Percentiles rank a stretch among this genome's conserved stretches.
phyloP scores from a whole-genome alignment of 192 early-diverging fungal genomes.

The Chytriomyces confervae region DNA sequence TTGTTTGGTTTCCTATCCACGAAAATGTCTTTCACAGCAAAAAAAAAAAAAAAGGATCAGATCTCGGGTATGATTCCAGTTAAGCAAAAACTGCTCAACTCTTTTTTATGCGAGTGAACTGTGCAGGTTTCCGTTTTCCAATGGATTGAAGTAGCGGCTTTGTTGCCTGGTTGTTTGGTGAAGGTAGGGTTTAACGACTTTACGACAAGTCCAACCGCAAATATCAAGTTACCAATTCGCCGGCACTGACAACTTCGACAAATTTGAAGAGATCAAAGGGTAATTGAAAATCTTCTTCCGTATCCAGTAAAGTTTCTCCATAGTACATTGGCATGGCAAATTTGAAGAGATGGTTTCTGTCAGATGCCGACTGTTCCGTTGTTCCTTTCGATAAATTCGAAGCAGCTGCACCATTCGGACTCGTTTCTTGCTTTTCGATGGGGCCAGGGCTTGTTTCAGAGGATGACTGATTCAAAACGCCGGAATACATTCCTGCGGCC shows the following conservation, averaged over 20 bases:
- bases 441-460: background rate
- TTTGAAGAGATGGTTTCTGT: constrained; percentile 40
- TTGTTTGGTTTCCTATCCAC: constrained; percentile 72
- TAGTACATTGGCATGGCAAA: constrained; percentile 70
- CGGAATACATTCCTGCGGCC: constrained; percentile 58
- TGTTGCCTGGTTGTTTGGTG: background rate
- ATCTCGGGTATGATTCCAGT: background rate
- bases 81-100: constrained; percentile 51
- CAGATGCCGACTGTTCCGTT: background rate
- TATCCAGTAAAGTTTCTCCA: constrained; percentile 61
- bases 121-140: constrained; percentile 44
- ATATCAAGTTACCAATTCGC: constrained; percentile 40
- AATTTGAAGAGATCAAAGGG: constrained; percentile 67
- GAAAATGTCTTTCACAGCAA: constrained; percentile 67
- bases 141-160: background rate
- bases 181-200: no score
- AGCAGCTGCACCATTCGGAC: background rate
- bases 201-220: no score
- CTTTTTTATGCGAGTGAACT: constrained; percentile 60
- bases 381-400: background rate
- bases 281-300: constrained; percentile 65
- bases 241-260: constrained; percentile 32
- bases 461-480: constrained; percentile 35
- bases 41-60: background rate
- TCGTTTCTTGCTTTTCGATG: background rate